These are phyloP conservation scores for Graphilbum sp. DNA, from an alignment of 2,329 filamentous ascomycete genomes.

Conservation along the genomic window DNA sequence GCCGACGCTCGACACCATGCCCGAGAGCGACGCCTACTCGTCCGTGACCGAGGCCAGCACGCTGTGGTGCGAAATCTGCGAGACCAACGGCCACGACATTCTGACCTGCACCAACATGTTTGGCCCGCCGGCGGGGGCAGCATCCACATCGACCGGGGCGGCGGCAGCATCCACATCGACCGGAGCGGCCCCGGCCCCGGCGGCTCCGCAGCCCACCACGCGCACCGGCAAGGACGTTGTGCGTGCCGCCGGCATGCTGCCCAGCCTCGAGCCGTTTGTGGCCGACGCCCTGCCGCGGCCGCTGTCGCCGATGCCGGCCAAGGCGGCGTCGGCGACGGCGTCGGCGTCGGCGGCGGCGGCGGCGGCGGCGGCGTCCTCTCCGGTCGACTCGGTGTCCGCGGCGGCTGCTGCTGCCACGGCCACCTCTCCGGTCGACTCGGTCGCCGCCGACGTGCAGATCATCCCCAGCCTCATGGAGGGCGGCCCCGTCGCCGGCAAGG, in stretches of 20 bases:
- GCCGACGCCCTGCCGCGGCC: constrained; percentile 10
- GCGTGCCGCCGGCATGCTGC: constrained; percentile 8
- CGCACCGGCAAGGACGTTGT: constrained; percentile 9
- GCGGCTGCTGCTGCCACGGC: no score
- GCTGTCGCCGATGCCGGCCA: constrained; percentile 8
- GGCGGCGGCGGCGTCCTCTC: constrained; percentile 14
- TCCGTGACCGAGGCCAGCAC: constrained; percentile 55
- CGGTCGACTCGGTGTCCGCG: no score
- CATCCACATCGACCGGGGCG: constrained; percentile 12
- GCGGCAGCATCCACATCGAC: constrained; percentile 2
- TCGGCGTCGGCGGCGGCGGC: constrained; percentile 18
- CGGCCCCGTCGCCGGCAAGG: constrained; percentile 60
- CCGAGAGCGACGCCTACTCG: constrained; percentile 53
- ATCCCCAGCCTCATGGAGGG: constrained; percentile 47
- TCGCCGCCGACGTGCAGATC: constrained; percentile 28
- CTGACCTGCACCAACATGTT: constrained; percentile 89
- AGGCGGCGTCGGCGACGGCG: constrained; percentile 20
- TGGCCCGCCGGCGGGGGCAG: constrained; percentile 8
- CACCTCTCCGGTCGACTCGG: constrained; percentile 18
- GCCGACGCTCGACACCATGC: constrained; percentile 51
- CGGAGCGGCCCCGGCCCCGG: constrained; percentile 13
- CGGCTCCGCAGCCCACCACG: neutral
- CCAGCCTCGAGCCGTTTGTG: constrained; percentile 11
- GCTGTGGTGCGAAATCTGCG: constrained; percentile 91
- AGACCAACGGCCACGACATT: constrained; percentile 82